Evolutionary conservation across 768 basidiomycete species (phyloP), one percentile per base, ranked within the genome.

Genomic region (Rhodotorula babjevae): DNA sequence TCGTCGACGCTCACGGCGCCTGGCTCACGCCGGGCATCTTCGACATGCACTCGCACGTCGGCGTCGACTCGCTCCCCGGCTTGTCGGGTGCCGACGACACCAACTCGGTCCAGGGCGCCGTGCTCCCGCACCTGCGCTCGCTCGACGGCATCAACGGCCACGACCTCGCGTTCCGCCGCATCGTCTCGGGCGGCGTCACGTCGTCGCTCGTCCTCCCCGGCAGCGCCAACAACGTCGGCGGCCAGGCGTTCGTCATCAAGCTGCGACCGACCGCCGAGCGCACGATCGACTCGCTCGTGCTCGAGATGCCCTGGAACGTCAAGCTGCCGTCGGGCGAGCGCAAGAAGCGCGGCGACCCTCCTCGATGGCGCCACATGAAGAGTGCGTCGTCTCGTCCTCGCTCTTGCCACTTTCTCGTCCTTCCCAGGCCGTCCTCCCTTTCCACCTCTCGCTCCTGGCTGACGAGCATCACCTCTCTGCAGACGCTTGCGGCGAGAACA

Each of bases 111-210:
- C 18, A 46, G 2, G 55, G 44, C 15, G 33, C 65, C 2, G 49
- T 62, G 0, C 69, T 65, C 11, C 91, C 92, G 3, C 80, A 79
- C 87, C 83, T 97, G 40, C 85, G 92, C 60, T 89, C 86, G 68
- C 84, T 93, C 52, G 93, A 97, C 79, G 91, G 86, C 0, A 85
- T 96, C 77, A 89, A 94, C 79, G 92, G 90, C 1, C 90, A 92
- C 71, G 93, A 94, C 78, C 85, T 86, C 27, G 84, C 88, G 2
- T 88, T 88, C 79, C 83, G 83, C 67, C 84, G 91, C 25, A 86
- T 90, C 6, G 88, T 93, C 65, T 85, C 93, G 7, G 93, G 93
- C 19, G 94, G 92, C 23, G 88, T 95, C 47, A 95, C 94, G 0
- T 89, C 92, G 5, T 87, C 86, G 25, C 89, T 91, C 76, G 84